Percentiles rank a stretch among this genome's conserved stretches.
Evolutionary conservation across 2,329 filamentous ascomycete genomes (phyloP).

Genomic region (Plenodomus lindquistii): DNA sequence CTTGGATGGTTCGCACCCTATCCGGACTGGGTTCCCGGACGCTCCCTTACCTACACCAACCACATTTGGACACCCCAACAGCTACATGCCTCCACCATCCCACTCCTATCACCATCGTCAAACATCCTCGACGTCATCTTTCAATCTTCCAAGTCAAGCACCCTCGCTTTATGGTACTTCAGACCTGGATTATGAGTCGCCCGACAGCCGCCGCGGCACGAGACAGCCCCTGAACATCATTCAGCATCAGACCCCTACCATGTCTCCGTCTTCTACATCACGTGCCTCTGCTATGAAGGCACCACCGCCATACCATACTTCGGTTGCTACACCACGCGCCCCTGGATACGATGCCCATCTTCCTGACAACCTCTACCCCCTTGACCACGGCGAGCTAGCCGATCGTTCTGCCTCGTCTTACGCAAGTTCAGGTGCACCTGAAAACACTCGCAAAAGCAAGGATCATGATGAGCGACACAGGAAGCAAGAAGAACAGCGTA

Average conservation of each 20-base stretch:
- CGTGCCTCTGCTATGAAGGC: slow-evolving; percentile 14
- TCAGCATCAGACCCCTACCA: slow-evolving; percentile 27
- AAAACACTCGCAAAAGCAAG: slow-evolving; percentile 25
- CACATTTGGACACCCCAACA: slow-evolving; percentile 16
- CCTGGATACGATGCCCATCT: slow-evolving; percentile 12
- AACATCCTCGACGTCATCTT: slow-evolving; percentile 35
- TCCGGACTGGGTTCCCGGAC: slow-evolving; percentile 41
- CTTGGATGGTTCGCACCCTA: slow-evolving; percentile 35
- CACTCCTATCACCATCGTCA: slow-evolving; percentile 29
- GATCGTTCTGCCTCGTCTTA: slow-evolving; percentile 24
- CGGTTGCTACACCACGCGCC: slow-evolving; percentile 20
- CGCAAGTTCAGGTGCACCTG: slow-evolving; percentile 23
- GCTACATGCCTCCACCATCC: slow-evolving; percentile 25
- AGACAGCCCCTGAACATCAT: slow-evolving; percentile 31
- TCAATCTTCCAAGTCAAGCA: slow-evolving; percentile 28
- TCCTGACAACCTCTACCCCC: slow-evolving; percentile 14
- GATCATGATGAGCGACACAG: slow-evolving; percentile 24
- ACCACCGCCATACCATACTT: slow-evolving; percentile 24
- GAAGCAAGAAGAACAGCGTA: slow-evolving; percentile 22
- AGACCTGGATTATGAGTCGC: slow-evolving; percentile 35
- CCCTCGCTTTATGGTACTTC: slow-evolving; percentile 37
- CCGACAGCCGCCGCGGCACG: slow-evolving; percentile 20
- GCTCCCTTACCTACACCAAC: slow-evolving; percentile 22
- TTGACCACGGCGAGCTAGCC: slow-evolving; percentile 28
- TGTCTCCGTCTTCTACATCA: slow-evolving; percentile 20